These are phyloP conservation scores for Podaxis rugospora DNA, from an alignment of 768 basidiomycete genomes.

Conservation along the genomic window DNA sequence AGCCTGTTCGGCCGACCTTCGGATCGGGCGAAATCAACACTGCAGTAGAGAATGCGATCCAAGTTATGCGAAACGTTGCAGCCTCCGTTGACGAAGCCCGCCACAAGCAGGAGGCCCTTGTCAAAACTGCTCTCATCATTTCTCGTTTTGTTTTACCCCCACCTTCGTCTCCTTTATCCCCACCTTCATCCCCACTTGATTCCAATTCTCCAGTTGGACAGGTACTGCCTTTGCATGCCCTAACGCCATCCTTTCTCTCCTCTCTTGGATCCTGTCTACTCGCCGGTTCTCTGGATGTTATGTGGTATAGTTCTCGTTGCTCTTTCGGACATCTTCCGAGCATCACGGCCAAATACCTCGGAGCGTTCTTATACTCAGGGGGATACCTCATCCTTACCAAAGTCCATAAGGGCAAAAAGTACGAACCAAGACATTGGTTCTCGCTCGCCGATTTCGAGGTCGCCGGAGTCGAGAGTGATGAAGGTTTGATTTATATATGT, in stretches of 20 bases:
- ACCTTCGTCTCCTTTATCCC: constrained; percentile 19
- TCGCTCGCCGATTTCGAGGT: constrained; percentile 70
- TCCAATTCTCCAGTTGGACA: constrained; percentile 12
- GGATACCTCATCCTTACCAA: constrained; percentile 88
- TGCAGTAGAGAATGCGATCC: constrained; percentile 49
- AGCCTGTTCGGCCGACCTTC: constrained; percentile 14
- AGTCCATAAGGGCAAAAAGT: constrained; percentile 72
- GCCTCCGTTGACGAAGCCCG: constrained; percentile 80
- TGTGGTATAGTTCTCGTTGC: constrained; percentile 57
- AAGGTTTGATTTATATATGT: constrained; percentile 51
- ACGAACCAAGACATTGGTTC: constrained; percentile 90
- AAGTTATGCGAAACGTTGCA: constrained; percentile 74
- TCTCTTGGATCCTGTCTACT: constrained; percentile 76
- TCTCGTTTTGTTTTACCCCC: constrained; percentile 45
- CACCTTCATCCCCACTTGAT: constrained; percentile 22
- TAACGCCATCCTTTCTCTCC: constrained; percentile 58
- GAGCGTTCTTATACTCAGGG: constrained; percentile 82
- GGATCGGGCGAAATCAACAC: constrained; percentile 33
- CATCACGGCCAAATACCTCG: constrained; percentile 74
- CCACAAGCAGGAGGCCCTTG: constrained; percentile 55
- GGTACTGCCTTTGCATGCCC: constrained; percentile 28
- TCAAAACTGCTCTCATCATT: constrained; percentile 65
- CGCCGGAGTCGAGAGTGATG: constrained; percentile 61
- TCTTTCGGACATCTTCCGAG: constrained; percentile 27
- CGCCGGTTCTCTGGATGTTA: constrained; percentile 84